Evolutionary conservation across 202 grass and related monocot genomes (phyloP), one percentile per base, ranked within the genome.

Genomic region (Saccharum hybrid): DNA sequence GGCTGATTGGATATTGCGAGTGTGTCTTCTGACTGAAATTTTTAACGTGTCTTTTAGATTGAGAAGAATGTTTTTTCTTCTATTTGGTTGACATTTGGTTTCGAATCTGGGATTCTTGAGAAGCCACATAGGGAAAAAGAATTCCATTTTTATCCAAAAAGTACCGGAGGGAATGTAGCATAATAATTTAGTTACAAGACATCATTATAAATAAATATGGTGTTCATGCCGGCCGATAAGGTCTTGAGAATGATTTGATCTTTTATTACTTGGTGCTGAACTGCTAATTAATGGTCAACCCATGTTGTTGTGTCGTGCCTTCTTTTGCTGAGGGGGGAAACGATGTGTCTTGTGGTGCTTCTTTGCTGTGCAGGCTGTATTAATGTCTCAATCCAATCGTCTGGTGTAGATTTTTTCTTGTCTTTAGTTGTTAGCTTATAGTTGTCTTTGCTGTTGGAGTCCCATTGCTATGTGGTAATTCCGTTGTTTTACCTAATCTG

Each of bases 211-310:
- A 28, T 79, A 37, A 74, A 49, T 48, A 3, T 6, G 41, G 13
- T 16, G n/a, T 68, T 61, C 68, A 68, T 14, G 75, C 21, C 31
- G n/a, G 30, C 62, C 7, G 63, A 69, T 11, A 88, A 42, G 39
- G 31, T 41, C 6, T 33, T 7, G 5, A 46, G 61, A 59, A 23
- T 11, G 2, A 56, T 82, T 77, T 41, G 33, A 14, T 61, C 68
- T 63, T 40, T 31, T 41, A 28, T 6, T 54, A 71, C 28, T 33
- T 14, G 4, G 21, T 46, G 9, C 11, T 72, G 57, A n/a, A 28
- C 26, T 28, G 26, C 26, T 54, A 59, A 43, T 28, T 28, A 66
- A 66, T 46, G 19, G 36, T 82, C 73, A 77, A 77, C 19, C 22
- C 39, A 10, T 72, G 56, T 33, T 43, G 8, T 62, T 26, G 63